These are phyloP conservation scores for carrot (Daucus carota) DNA, from an alignment of 129 eudicot species.

Conservation along the genomic window DH1_v3.0 NC_030386.2:31804001-31804500, in stretches of 20 bases:
- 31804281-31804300: constrained; percentile 22
- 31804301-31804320: neutral
- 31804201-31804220: constrained; percentile 99
- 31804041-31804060: constrained; percentile 17
- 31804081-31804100: constrained; percentile 72
- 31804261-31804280: constrained; percentile 99
- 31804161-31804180: constrained; percentile 72
- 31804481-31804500: neutral
- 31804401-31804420: neutral
- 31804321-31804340: neutral
- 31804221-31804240: constrained; percentile 92
- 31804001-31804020: neutral
- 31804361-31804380: neutral
- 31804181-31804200: constrained; percentile 88
- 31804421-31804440: neutral
- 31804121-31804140: constrained; percentile 96
- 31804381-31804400: neutral
- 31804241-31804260: constrained; percentile 86
- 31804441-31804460: neutral
- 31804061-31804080: constrained; percentile 80
- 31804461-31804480: neutral
- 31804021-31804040: neutral
- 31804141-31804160: constrained; percentile 78
- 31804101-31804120: constrained; percentile 88
- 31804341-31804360: neutral